Evolutionary conservation across 495 filamentous ascomycete species (phyloP).

Genomic region (Opeltia flavorubescens): DNA sequence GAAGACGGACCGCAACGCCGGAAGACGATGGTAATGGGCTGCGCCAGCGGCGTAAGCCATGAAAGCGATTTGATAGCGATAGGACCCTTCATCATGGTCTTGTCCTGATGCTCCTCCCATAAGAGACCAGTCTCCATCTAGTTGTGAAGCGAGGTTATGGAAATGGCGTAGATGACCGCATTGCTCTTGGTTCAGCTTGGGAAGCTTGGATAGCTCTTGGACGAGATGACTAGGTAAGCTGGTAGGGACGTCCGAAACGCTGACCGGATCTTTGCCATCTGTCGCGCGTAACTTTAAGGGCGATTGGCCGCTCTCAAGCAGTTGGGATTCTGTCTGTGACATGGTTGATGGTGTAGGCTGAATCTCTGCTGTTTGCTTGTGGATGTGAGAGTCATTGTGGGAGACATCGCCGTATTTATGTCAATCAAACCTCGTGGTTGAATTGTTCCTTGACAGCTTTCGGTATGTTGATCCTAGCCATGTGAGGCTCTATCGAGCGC

Average conservation of each 20-base stretch:
- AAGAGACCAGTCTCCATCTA: conserved; percentile 21
- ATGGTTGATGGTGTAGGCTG: not conserved
- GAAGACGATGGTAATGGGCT: conserved; percentile 22
- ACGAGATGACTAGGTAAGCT: not conserved
- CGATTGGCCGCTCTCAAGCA: not conserved
- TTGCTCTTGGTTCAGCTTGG: conserved; percentile 24
- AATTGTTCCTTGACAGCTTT: too few relatives aligned
- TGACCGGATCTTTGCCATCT: not conserved
- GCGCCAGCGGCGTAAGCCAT: conserved; percentile 22
- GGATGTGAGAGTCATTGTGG: not conserved
- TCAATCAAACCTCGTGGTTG: too few relatives aligned
- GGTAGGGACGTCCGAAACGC: not conserved
- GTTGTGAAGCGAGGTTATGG: conserved; percentile 22
- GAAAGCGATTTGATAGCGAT: conserved; percentile 25
- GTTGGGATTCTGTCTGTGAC: not conserved
- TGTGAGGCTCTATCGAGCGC: too few relatives aligned
- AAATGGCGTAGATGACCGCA: conserved; percentile 26
- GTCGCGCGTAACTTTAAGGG: too few relatives aligned
- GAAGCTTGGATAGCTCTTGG: not conserved
- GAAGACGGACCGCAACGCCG: conserved; percentile 17
- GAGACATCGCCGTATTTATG: too few relatives aligned
- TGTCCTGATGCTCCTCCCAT: conserved; percentile 24
- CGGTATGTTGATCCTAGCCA: too few relatives aligned
- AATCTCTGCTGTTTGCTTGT: not conserved
- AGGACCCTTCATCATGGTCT: conserved; percentile 24